Percentiles rank a stretch among this genome's conserved stretches.
Conservation (phyloP, 192 early-diverging fungal species). For the Rhizoclosmatium sp. region DNA sequence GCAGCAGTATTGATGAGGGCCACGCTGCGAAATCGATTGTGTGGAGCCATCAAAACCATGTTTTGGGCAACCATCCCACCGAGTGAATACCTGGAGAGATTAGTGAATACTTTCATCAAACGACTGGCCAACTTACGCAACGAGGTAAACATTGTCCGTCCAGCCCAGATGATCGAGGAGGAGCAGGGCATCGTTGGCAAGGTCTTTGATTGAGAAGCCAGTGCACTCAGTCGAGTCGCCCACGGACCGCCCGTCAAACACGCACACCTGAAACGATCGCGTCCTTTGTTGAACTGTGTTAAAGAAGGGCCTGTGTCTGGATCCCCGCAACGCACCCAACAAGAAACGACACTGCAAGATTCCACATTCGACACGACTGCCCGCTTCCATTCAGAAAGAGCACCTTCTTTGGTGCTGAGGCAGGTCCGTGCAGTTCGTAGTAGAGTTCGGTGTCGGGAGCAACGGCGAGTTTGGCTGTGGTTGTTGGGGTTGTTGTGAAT, state of each 20-base stretch:
- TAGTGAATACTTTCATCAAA: neutral
- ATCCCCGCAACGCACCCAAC: neutral
- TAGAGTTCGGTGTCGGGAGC: neutral
- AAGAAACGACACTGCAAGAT: neutral
- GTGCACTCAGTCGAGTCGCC: neutral
- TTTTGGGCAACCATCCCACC: constrained; percentile 24
- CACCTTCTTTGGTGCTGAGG: neutral
- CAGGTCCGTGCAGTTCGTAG: constrained; percentile 12
- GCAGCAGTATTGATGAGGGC: constrained; percentile 7
- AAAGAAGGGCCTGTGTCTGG: neutral
- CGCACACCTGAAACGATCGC: neutral
- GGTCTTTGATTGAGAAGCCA: neutral
- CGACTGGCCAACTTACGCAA: neutral
- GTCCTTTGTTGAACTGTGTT: neutral
- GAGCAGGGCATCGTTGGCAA: constrained; percentile 2
- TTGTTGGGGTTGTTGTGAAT: neutral
- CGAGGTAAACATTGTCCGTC: neutral
- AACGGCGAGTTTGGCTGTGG: neutral
- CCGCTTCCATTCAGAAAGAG: constrained; percentile 1
- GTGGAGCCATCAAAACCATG: neutral
- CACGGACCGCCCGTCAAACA: constrained; percentile 12
- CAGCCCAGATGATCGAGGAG: neutral
- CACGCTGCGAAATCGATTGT: neutral
- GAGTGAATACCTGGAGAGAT: neutral
- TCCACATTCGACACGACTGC: constrained; percentile 15